Percentiles rank a stretch among this genome's conserved stretches.
Evolutionary conservation across 2,329 filamentous ascomycete genomes (phyloP).

Genomic region (Rutstroemia sp.): DNA sequence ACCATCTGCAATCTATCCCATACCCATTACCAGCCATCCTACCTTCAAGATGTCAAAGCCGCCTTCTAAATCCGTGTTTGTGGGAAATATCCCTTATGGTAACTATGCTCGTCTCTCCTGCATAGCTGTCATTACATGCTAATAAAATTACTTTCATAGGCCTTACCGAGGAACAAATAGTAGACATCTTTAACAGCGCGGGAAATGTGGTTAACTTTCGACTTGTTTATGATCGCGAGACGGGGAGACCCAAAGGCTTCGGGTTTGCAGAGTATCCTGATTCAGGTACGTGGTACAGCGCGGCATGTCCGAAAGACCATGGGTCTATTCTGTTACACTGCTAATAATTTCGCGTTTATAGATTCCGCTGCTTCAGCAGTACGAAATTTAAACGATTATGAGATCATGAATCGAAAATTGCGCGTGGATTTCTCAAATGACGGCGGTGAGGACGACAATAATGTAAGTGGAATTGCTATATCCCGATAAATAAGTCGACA

Average conservation of each 20-base stretch:
- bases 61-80: slow-evolving; percentile 73
- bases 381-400: slow-evolving; percentile 89
- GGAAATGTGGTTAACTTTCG: slow-evolving; percentile 89
- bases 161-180: slow-evolving; percentile 91
- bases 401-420: slow-evolving; percentile 90
- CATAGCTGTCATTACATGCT: neutral
- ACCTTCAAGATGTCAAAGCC: slow-evolving; percentile 60
- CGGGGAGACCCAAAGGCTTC: slow-evolving; percentile 89
- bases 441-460: slow-evolving; percentile 54
- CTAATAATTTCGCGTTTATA: slow-evolving; percentile 24
- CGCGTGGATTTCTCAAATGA: slow-evolving; percentile 96
- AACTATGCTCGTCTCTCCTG: slow-evolving; percentile 16
- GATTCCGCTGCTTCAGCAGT: slow-evolving; percentile 86
- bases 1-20: slow-evolving; percentile 6
- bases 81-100: slow-evolving; percentile 83
- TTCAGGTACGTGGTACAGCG: slow-evolving; percentile 48
- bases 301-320: neutral
- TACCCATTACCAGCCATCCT: slow-evolving; percentile 4
- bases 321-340: neutral
- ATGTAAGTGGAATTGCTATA: slow-evolving; percentile 14
- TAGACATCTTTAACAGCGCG: slow-evolving; percentile 83
- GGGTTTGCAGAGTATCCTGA: slow-evolving; percentile 96
- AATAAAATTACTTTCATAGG: slow-evolving; percentile 44
- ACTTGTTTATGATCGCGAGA: slow-evolving; percentile 92
- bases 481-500: neutral